Conservation (phyloP, 1,284 basidiomycete genomes). For the Pterulicium gracile region DNA sequence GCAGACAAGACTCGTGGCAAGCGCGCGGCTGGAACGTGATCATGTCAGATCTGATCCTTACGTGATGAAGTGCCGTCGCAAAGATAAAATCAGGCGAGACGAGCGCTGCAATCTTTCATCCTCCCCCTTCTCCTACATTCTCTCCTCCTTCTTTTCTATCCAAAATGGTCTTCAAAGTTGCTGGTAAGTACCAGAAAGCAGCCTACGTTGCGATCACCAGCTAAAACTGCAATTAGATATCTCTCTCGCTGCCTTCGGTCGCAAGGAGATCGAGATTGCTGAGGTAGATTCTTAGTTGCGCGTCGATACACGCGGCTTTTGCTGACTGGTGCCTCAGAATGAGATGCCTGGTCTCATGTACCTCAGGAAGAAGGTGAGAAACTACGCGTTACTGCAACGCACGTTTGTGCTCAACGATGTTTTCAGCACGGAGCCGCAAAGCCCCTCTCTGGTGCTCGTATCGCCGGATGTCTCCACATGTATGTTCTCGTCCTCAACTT, state of each 20-base stretch:
- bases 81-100: conserved; percentile 13
- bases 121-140: conserved; percentile 19
- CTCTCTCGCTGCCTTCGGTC: conserved; percentile 93
- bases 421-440: conserved; percentile 67
- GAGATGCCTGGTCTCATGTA: conserved; percentile 95
- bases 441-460: conserved; percentile 92
- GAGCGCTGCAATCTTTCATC: conserved; percentile 20
- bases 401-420: conserved; percentile 11
- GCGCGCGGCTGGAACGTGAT: too few species aligned
- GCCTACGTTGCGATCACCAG: neutral
- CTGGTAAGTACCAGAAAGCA: conserved; percentile 61
- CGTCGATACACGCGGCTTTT: conserved; percentile 4
- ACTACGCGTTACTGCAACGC: conserved; percentile 4
- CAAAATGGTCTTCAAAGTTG: conserved; percentile 77
- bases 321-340: conserved; percentile 36
- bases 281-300: conserved; percentile 46
- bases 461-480: conserved; percentile 98
- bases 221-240: conserved; percentile 48
- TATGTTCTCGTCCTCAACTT: conserved; percentile 21
- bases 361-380: conserved; percentile 78
- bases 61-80: too few species aligned
- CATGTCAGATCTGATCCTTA: too few species aligned
- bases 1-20: too few species aligned
- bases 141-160: conserved; percentile 10
- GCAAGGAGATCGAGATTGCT: conserved; percentile 98